phyloP scores from a whole-genome alignment of 768 basidiomycete genomes.

The Leucogyrophana mollusca region DNA sequence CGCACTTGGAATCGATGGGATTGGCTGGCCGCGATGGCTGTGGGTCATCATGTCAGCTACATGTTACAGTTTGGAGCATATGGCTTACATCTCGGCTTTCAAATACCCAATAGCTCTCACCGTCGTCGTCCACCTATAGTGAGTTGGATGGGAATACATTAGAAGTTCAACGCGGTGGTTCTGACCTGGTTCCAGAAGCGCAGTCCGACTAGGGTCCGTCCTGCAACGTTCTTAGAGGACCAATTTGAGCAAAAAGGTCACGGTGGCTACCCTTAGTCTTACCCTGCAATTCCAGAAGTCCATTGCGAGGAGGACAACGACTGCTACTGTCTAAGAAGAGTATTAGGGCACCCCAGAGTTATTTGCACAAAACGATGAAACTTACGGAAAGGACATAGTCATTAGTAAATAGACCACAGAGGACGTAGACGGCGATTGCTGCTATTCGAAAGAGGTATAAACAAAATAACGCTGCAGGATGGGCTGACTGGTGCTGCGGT shows the following conservation, averaged over 20 bases:
- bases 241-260: constrained; percentile 2
- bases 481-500: constrained; percentile 58
- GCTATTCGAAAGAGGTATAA: constrained; percentile 85
- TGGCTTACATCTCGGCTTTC: constrained; percentile 88
- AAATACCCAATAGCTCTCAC: constrained; percentile 96
- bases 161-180: not conserved
- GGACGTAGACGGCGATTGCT: constrained; percentile 89
- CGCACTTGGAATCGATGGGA: constrained; percentile 82
- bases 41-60: constrained; percentile 9
- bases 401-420: constrained; percentile 87
- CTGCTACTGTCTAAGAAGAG: constrained; percentile 68
- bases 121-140: constrained; percentile 87
- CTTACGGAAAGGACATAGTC: constrained; percentile 93
- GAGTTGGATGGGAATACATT: not conserved
- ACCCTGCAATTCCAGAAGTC: constrained; percentile 99
- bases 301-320: constrained; percentile 92
- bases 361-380: constrained; percentile 6
- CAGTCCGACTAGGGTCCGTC: constrained; percentile 89
- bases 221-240: constrained; percentile 78
- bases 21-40: constrained; percentile 90
- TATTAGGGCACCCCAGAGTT: not conserved
- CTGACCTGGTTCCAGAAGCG: constrained; percentile 95
- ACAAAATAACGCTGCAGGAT: constrained; percentile 81
- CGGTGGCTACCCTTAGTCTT: constrained; percentile 17
- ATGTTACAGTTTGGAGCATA: not conserved